Base-by-base conservation (phyloP, 352 stramenopile species). In the Phytophthora colocasiae region DNA sequence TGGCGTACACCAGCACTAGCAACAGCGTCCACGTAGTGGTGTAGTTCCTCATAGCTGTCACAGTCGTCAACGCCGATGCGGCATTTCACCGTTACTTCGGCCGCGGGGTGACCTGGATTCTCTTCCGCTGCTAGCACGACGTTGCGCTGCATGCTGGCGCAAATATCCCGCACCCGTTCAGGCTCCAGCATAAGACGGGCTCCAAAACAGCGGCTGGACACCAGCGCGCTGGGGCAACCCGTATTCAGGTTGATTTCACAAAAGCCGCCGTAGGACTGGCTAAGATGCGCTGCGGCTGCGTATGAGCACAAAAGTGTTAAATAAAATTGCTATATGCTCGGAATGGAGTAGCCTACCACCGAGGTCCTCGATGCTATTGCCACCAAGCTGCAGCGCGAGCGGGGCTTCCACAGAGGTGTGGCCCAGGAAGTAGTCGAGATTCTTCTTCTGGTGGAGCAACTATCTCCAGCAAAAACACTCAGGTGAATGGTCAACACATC, bases 111-210 rank as follows among this genome's bases (percentile, higher is more conserved):
- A 0, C 87, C 59, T 2, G 61, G 51, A 10, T 74, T 72, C 10
- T 69, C 41, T 34, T 73, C 36, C 11, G 59, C 63, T 59, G 66
- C 71, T 36, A 75, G 32, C 0, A 56, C 49, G 0, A 90, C 67
- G 10, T 71, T 80, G 36, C 73, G 70, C 26, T 32, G 47, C 80
- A 99, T 97, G 27, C 89, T 90, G 26, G 73, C 63, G 56, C 89
- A 97, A 41, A 99, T 91, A 22, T 98, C 91, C 26, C 85, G 80
- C 24, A 99, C 98, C 8, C 98, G 87, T 39, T 97, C 80, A 3
- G 97, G 91, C 19, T 99, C 88, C 19, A 99, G 87, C 98, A 99
- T 99, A 4, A 99, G 81, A 1, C 94, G 91, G 1, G 98, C 98
- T 46, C 98, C 98, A 74, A 99, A 99, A 79, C 90, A 96, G 31